These are phyloP conservation scores for Aspergillus jensenii DNA, from an alignment of 2,329 filamentous ascomycete genomes.

Conservation along the genomic window DNA sequence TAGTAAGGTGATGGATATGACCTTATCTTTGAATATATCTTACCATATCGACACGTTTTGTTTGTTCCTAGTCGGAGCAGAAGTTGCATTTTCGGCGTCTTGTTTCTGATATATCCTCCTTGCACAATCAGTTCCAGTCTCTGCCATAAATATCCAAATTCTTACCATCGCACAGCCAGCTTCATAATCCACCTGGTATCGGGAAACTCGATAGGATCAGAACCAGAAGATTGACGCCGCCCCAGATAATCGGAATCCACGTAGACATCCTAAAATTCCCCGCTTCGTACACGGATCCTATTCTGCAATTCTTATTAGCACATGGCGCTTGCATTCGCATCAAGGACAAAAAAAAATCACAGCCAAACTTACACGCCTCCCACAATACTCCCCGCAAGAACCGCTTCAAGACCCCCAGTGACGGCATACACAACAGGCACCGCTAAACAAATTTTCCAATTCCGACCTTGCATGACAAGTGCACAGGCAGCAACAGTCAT, in stretches of 20 bases:
- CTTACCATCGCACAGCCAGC: background rate
- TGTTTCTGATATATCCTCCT: background rate
- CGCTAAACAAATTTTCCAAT: slow-evolving; percentile 60
- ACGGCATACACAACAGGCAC: slow-evolving; percentile 70
- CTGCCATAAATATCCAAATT: background rate
- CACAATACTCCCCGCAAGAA: slow-evolving; percentile 78
- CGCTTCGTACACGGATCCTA: slow-evolving; percentile 76
- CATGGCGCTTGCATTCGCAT: background rate
- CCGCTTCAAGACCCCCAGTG: slow-evolving; percentile 71
- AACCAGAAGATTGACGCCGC: slow-evolving; percentile 76
- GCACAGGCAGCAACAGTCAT: slow-evolving; percentile 70
- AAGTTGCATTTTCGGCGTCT: slow-evolving; percentile 6
- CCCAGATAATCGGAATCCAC: slow-evolving; percentile 91
- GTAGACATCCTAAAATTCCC: slow-evolving; percentile 91
- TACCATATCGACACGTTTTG: slow-evolving; percentile 4
- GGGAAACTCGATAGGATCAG: slow-evolving; percentile 86
- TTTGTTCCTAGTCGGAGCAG: background rate
- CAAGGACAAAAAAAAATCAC: slow-evolving; percentile 1
- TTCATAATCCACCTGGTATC: slow-evolving; percentile 82
- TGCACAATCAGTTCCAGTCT: background rate
- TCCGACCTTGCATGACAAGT: slow-evolving; percentile 64
- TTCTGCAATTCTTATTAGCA: slow-evolving; percentile 46
- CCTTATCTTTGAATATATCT: slow-evolving; percentile 11
- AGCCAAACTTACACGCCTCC: slow-evolving; percentile 67
- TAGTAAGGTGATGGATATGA: background rate